phyloP scores from a whole-genome alignment of 2,329 filamentous ascomycete species.

The Botrytis galanthina region DNA sequence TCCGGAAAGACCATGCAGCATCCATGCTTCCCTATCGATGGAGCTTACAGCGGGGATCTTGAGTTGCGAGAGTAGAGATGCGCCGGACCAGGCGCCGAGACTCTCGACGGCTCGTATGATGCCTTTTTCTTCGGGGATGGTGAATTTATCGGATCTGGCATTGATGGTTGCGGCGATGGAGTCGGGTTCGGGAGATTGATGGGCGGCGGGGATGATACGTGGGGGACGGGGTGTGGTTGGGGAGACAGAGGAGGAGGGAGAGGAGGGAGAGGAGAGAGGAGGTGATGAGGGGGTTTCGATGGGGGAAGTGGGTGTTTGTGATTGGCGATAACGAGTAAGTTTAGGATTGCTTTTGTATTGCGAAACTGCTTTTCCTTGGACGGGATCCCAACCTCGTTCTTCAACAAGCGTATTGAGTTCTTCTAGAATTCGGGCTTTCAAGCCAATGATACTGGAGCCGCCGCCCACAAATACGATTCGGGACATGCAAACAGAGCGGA shows the following conservation, averaged over 20 bases:
- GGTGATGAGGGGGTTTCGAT: neutral
- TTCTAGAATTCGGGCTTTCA: constrained; percentile 73
- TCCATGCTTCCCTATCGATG: constrained; percentile 69
- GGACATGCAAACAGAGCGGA: constrained; percentile 81
- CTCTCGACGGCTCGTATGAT: constrained; percentile 65
- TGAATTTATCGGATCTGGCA: constrained; percentile 44
- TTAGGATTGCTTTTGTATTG: constrained; percentile 12
- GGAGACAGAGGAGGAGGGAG: neutral
- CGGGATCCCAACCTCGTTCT: constrained; percentile 71
- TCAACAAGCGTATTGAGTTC: constrained; percentile 69
- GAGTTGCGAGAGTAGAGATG: constrained; percentile 66
- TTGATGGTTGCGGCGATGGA: constrained; percentile 58
- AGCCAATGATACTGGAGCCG: constrained; percentile 72
- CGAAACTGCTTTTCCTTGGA: constrained; percentile 41
- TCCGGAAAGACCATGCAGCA: constrained; percentile 63
- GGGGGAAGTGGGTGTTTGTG: neutral
- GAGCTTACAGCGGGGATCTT: constrained; percentile 67
- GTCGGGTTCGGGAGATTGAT: constrained; percentile 50
- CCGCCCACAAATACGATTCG: constrained; percentile 85
- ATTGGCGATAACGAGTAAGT: neutral
- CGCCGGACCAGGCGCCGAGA: constrained; percentile 72
- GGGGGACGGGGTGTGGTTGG: constrained; percentile 4
- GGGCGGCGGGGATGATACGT: constrained; percentile 22
- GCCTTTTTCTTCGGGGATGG: constrained; percentile 50
- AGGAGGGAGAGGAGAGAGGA: neutral